Evolutionary conservation across 371 early-diverging fungal species (phyloP).

Genomic region (Mortierella sp.): DNA sequence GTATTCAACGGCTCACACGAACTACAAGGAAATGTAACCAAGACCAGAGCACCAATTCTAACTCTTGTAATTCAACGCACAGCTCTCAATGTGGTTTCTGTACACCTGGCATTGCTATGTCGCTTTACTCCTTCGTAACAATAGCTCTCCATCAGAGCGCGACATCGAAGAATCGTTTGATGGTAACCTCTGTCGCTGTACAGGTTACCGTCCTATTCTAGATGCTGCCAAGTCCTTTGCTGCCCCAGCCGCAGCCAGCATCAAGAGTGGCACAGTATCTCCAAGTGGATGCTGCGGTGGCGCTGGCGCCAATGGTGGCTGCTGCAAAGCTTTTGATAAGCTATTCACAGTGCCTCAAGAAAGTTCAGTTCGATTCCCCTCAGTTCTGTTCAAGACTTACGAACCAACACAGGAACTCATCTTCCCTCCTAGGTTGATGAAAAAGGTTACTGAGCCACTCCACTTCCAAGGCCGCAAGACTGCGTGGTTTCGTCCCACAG

Average conservation of each 20-base stretch:
- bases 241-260: constrained; percentile 33
- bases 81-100: constrained; percentile 89
- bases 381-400: constrained; percentile 63
- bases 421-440: constrained; percentile 70
- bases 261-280: too few species aligned
- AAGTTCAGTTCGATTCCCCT: constrained; percentile 54
- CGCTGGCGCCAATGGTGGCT: constrained; percentile 50
- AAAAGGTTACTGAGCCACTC: constrained; percentile 59
- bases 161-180: constrained; percentile 86
- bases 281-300: constrained; percentile 57
- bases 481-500: constrained; percentile 76
- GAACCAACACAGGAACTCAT: constrained; percentile 70
- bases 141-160: constrained; percentile 68
- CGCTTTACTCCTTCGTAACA: constrained; percentile 79
- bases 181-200: constrained; percentile 88
- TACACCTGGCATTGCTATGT: constrained; percentile 88
- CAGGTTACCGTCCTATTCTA: constrained; percentile 85
- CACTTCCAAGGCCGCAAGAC: constrained; percentile 56
- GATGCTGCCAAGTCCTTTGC: constrained; percentile 81
- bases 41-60: too few species aligned
- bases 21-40: too few species aligned
- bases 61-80: too few species aligned
- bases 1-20: too few species aligned
- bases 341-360: constrained; percentile 56
- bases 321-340: constrained; percentile 58